Conservation (phyloP, 257 asterid genomes). For the Ehretia macrophylla region DNA sequence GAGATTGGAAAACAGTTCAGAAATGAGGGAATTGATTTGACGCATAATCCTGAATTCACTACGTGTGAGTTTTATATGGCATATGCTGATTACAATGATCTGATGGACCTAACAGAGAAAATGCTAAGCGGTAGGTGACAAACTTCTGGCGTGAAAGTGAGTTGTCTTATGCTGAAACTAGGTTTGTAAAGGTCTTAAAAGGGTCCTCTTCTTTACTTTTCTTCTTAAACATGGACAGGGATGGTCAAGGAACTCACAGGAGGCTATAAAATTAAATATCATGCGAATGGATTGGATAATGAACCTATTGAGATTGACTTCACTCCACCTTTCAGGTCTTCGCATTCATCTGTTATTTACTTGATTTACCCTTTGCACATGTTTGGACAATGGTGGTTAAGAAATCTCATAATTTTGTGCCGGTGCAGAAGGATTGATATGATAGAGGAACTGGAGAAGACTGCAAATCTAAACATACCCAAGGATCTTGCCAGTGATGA, state of each 20-base stretch:
- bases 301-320: constrained; percentile 94
- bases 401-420: constrained; percentile 2
- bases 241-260: constrained; percentile 94
- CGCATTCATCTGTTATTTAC: not conserved
- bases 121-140: constrained; percentile 53
- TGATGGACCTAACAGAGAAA: constrained; percentile 76
- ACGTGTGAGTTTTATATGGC: constrained; percentile 96
- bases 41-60: constrained; percentile 95
- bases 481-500: constrained; percentile 75
- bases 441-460: constrained; percentile 86
- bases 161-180: not conserved
- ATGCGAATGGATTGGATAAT: constrained; percentile 64
- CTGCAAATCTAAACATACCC: constrained; percentile 71
- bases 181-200: too few species aligned
- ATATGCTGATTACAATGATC: constrained; percentile 78
- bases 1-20: constrained; percentile 93
- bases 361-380: not conserved
- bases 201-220: too few species aligned
- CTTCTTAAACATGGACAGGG: constrained; percentile 39
- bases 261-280: constrained; percentile 71
- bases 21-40: constrained; percentile 89
- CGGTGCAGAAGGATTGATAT: constrained; percentile 75
- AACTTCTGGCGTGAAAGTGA: not conserved
- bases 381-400: not conserved
- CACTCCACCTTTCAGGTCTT: constrained; percentile 94